phyloP scores from a whole-genome alignment of 2,329 filamentous ascomycete genomes.

The Aspergillus japonicus region DNA sequence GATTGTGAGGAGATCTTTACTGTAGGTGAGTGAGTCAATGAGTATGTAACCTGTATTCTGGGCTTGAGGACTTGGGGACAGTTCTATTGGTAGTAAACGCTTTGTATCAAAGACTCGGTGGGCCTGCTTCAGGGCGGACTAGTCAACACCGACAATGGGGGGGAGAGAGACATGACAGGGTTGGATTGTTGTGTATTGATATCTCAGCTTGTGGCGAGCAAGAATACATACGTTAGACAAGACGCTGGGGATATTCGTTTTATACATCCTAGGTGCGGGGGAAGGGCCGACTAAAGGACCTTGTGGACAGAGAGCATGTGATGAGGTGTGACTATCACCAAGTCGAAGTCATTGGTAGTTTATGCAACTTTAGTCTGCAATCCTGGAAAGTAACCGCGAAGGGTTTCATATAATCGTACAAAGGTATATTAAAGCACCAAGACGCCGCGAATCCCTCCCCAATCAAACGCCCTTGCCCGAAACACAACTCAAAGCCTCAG shows the following conservation, averaged over 20 bases:
- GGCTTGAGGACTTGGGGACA: too few relatives aligned
- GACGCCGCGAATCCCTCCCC: conserved; percentile 3
- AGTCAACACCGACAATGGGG: neutral
- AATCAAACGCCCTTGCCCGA: neutral
- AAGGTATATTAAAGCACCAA: conserved; percentile 23
- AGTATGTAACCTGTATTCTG: too few relatives aligned
- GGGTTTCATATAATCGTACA: conserved; percentile 35
- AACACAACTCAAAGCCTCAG: neutral
- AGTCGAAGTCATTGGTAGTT: neutral
- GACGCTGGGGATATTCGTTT: neutral
- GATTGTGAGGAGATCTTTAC: conserved; percentile 1
- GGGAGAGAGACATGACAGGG: neutral
- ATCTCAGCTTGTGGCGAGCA: neutral
- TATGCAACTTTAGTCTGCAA: neutral
- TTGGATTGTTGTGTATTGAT: neutral
- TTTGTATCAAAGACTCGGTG: too few relatives aligned
- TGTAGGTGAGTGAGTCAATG: neutral
- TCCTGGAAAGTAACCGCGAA: conserved; percentile 10
- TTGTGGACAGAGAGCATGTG: neutral
- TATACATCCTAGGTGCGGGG: neutral
- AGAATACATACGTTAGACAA: neutral
- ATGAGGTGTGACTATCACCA: neutral
- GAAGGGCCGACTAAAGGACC: neutral
- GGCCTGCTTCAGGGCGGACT: neutral
- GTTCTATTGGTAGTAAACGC: too few relatives aligned